Evolutionary conservation across 192 early-diverging fungal species (phyloP).

Genomic region (Gryganskiella cystojenkinii): DNA sequence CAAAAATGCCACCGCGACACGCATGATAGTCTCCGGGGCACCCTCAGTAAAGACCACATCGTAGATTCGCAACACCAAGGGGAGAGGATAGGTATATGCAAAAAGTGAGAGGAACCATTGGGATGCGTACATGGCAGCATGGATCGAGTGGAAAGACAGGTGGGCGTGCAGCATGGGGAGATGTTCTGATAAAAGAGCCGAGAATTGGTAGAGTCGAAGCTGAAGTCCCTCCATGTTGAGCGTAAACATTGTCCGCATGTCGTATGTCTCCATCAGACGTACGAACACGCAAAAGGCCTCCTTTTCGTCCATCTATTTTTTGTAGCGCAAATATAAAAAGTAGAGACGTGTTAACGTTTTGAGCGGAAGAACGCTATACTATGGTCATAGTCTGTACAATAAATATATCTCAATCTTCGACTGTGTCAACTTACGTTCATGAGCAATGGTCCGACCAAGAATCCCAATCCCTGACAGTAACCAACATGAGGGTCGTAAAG

Average conservation of each 20-base stretch:
- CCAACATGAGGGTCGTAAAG: conserved; percentile 95
- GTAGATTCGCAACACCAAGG: conserved; percentile 89
- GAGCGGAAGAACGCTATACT: not conserved
- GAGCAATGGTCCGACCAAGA: conserved; percentile 92
- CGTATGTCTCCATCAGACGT: conserved; percentile 94
- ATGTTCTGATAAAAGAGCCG: conserved; percentile 76
- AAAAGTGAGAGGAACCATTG: conserved; percentile 99
- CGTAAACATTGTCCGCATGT: conserved; percentile 93
- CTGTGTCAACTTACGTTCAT: conserved; percentile 75
- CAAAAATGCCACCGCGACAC: conserved; percentile 90
- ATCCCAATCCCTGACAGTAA: conserved; percentile 98
- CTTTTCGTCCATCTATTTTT: conserved; percentile 88
- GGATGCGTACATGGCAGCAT: conserved; percentile 92
- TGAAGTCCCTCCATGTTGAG: conserved; percentile 96
- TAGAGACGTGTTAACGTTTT: not conserved
- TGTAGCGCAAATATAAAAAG: not conserved
- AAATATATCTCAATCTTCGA: not conserved
- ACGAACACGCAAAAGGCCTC: conserved; percentile 96
- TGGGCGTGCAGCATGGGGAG: conserved; percentile 84
- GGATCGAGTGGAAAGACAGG: conserved; percentile 74
- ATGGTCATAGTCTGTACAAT: not conserved
- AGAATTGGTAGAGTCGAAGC: conserved; percentile 88
- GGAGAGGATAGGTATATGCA: conserved; percentile 94
- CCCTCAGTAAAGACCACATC: conserved; percentile 96
- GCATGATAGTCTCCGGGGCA: conserved; percentile 86